These are phyloP conservation scores for Sindora glabra DNA, from an alignment of 306 rosid genomes.

Conservation along the genomic window DNA sequence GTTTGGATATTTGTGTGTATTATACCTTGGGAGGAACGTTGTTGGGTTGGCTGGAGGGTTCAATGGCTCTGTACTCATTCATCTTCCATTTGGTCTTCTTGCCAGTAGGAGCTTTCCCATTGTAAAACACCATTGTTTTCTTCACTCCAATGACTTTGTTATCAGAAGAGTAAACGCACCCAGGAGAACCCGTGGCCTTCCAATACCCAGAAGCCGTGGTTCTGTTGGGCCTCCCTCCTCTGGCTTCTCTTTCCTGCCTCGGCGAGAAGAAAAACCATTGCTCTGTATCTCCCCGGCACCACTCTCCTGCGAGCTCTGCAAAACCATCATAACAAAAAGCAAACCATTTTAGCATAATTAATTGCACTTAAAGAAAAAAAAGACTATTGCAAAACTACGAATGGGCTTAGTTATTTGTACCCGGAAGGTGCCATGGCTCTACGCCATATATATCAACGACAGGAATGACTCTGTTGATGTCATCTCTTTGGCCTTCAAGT, in stretches of 20 bases:
- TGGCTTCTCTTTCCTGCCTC: slow-evolving; percentile 65
- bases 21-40: slow-evolving; percentile 33
- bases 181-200: slow-evolving; percentile 91
- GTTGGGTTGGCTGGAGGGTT: slow-evolving; percentile 13
- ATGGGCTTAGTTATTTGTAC: slow-evolving; percentile 22
- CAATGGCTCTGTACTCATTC: slow-evolving; percentile 82
- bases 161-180: slow-evolving; percentile 63
- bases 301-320: slow-evolving; percentile 61
- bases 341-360: neutral
- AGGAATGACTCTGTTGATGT: slow-evolving; percentile 42
- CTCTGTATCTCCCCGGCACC: slow-evolving; percentile 62
- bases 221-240: slow-evolving; percentile 77
- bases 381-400: neutral
- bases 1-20: neutral
- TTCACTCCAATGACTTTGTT: slow-evolving; percentile 56
- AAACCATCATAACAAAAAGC: neutral
- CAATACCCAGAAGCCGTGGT: slow-evolving; percentile 74
- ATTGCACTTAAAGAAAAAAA: neutral
- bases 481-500: slow-evolving; percentile 32
- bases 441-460: slow-evolving; percentile 47
- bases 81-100: slow-evolving; percentile 87
- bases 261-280: slow-evolving; percentile 89
- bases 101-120: slow-evolving; percentile 76
- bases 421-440: slow-evolving; percentile 77
- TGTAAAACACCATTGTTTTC: slow-evolving; percentile 84